Conservation (phyloP, 306 rosid genomes). For the Trichosanthes truncata region DNA sequence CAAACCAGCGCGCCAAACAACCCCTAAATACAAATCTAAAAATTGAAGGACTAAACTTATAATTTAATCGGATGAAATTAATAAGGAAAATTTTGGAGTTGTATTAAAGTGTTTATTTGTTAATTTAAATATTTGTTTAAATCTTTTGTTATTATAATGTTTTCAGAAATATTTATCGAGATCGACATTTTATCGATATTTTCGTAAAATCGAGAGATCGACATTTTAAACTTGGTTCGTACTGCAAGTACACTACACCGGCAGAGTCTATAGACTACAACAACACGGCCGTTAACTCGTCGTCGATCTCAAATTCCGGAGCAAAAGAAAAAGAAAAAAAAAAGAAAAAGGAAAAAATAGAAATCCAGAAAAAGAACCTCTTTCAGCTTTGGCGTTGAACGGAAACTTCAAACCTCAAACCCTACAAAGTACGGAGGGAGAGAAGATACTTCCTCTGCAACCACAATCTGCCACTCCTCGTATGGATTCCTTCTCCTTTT, state of each 20-base stretch:
- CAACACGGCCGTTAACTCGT: not conserved
- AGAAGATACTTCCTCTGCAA: not conserved
- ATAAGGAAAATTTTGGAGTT: too few species aligned
- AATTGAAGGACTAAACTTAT: too few species aligned
- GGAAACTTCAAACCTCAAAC: slow-evolving; percentile 11
- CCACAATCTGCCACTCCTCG: slow-evolving; percentile 11
- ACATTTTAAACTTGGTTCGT: too few species aligned
- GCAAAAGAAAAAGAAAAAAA: not conserved
- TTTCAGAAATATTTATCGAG: too few species aligned
- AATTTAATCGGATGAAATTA: too few species aligned
- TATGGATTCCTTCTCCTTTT: not conserved
- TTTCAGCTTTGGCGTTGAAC: slow-evolving; percentile 5
- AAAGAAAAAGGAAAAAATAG: not conserved
- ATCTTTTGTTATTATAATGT: too few species aligned
- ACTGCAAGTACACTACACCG: not conserved
- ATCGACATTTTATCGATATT: too few species aligned
- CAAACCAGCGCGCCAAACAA: too few species aligned
- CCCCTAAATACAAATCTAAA: too few species aligned
- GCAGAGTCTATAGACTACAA: not conserved
- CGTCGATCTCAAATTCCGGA: slow-evolving; percentile 10
- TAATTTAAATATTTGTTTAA: too few species aligned
- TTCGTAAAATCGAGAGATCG: too few species aligned
- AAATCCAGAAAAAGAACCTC: not conserved
- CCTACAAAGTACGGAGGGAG: not conserved
- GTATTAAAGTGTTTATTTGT: too few species aligned